Conservation (phyloP, 495 filamentous ascomycete genomes). For the Aspergillus nanangensis region DNA sequence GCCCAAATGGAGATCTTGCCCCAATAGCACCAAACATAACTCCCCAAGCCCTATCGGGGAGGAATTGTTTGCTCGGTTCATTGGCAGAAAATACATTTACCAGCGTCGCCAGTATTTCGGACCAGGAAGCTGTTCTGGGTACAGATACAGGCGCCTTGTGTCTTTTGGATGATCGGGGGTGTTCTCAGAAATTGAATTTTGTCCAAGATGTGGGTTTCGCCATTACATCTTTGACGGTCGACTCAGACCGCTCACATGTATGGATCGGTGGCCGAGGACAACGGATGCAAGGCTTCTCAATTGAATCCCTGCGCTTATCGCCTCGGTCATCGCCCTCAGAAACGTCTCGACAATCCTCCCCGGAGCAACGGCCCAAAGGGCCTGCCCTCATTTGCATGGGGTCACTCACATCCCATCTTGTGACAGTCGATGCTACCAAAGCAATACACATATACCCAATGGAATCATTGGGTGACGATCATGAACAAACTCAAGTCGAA, state of each 20-base stretch:
- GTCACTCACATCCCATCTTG: constrained; percentile 59
- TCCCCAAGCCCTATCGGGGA: constrained; percentile 54
- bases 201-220: constrained; percentile 33
- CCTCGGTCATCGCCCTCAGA: constrained; percentile 23
- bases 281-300: constrained; percentile 31
- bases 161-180: constrained; percentile 68
- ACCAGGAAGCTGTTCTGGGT: constrained; percentile 46
- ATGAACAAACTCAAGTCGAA: constrained; percentile 25
- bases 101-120: constrained; percentile 67
- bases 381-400: constrained; percentile 61
- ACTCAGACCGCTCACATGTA: constrained; percentile 43
- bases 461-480: constrained; percentile 25
- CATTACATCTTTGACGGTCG: constrained; percentile 50
- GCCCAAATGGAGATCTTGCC: constrained; percentile 34
- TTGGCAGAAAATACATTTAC: constrained; percentile 81
- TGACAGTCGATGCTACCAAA: constrained; percentile 70
- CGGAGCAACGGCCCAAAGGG: constrained; percentile 22
- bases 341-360: constrained; percentile 13
- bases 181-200: constrained; percentile 56
- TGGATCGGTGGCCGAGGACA: constrained; percentile 53
- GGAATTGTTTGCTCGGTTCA: constrained; percentile 52
- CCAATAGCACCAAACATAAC: constrained; percentile 35
- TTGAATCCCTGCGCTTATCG: constrained; percentile 32
- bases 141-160: constrained; percentile 47
- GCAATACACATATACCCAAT: constrained; percentile 62